These are phyloP conservation scores for Lobosporangium transversale DNA, from an alignment of 192 early-diverging fungal species.

Conservation along the genomic window DNA sequence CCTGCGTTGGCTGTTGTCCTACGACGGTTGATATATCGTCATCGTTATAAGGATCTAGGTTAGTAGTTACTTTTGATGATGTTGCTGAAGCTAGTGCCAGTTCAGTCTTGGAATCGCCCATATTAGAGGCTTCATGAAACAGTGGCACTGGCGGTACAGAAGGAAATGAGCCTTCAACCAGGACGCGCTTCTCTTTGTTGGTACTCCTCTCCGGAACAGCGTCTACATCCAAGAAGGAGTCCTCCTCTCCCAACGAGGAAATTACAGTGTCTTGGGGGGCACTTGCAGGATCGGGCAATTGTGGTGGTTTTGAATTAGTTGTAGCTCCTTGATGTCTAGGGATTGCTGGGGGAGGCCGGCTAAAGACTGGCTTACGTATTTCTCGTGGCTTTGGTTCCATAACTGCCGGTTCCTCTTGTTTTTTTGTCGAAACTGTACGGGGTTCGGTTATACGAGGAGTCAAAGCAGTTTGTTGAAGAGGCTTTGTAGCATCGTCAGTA, in stretches of 20 bases:
- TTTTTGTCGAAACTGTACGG: background rate
- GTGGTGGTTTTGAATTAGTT: background rate
- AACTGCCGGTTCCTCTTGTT: background rate
- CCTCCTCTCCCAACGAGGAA: background rate
- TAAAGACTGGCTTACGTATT: constrained; percentile 3
- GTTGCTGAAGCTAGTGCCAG: background rate
- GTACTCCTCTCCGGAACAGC: background rate
- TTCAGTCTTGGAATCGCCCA: too few relatives aligned
- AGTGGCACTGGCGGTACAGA: background rate
- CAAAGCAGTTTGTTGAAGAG: background rate
- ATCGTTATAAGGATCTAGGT: background rate
- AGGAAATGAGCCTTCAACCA: constrained; percentile 8
- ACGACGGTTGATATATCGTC: constrained; percentile 15
- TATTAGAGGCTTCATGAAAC: constrained; percentile 3
- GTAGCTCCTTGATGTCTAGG: background rate
- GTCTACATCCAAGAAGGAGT: background rate
- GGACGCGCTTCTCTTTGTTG: background rate
- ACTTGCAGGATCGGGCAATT: background rate
- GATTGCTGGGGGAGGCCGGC: constrained; percentile 2
- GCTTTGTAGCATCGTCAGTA: background rate
- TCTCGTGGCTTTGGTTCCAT: background rate
- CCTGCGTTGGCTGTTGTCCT: constrained; percentile 6
- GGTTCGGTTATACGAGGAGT: background rate
- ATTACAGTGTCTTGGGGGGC: background rate
- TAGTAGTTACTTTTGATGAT: background rate